Evolutionary conservation across 1,284 basidiomycete genomes (phyloP).

Genomic region (Coniferiporia weirii): DNA sequence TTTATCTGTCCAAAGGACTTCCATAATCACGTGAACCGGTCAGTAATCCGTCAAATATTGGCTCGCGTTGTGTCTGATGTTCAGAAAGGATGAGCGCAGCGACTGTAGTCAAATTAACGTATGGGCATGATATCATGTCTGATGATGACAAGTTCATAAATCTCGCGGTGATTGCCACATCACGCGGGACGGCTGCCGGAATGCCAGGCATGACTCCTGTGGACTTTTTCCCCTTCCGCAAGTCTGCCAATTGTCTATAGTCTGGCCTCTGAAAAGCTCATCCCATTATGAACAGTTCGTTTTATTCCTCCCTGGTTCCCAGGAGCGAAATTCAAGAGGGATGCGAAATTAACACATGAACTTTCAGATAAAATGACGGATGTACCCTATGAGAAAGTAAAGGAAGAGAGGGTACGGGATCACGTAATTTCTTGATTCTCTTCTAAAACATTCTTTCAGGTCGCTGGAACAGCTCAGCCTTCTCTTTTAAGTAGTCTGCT

Average conservation of each 20-base stretch:
- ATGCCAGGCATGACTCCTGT: constrained; percentile 6
- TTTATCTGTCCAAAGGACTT: constrained; percentile 21
- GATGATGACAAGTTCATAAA: constrained; percentile 2
- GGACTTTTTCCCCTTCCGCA: constrained; percentile 11
- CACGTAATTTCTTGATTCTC: background rate
- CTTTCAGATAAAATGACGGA: constrained; percentile 4
- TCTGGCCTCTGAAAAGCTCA: background rate
- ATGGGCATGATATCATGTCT: constrained; percentile 3
- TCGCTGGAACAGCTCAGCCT: background rate
- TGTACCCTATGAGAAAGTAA: background rate
- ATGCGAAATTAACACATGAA: background rate
- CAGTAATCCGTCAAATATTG: constrained; percentile 17
- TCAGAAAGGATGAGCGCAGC: background rate
- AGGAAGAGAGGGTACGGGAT: constrained; percentile 3
- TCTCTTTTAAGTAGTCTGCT: background rate
- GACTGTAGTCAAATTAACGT: background rate
- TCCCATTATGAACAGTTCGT: background rate
- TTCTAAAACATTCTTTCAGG: background rate
- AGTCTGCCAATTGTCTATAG: background rate
- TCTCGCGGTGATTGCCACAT: background rate
- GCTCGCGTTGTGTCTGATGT: background rate
- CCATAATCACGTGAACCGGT: constrained; percentile 25
- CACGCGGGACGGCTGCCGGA: background rate
- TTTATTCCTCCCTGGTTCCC: constrained; percentile 18
- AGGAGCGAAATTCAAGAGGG: constrained; percentile 12